A percentile compares a stretch with the other conserved stretches of the same genome.
Evolutionary conservation across 345 rosid genomes (phyloP).

Genomic region (Gossypium thurberi): DNA sequence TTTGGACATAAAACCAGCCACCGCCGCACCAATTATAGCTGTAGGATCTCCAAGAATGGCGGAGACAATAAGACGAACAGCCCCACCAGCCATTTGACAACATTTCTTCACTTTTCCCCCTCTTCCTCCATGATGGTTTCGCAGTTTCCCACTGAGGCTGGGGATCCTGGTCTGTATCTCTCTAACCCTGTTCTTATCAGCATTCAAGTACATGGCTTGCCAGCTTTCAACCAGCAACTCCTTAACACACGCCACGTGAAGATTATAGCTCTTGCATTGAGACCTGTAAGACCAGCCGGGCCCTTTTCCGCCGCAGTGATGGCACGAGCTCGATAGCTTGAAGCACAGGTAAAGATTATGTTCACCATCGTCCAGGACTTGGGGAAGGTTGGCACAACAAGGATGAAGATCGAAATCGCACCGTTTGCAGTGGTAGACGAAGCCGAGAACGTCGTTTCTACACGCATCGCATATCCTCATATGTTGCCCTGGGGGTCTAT

Average conservation of each 20-base stretch:
- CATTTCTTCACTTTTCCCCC: slow-evolving; percentile 26
- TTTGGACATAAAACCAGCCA: slow-evolving; percentile 33
- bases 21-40: slow-evolving; percentile 28
- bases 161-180: slow-evolving; percentile 37
- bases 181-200: slow-evolving; percentile 22
- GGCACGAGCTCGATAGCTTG: slow-evolving; percentile 26
- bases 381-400: slow-evolving; percentile 38
- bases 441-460: slow-evolving; percentile 28
- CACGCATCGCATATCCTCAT: slow-evolving; percentile 33
- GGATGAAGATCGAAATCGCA: slow-evolving; percentile 48
- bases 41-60: slow-evolving; percentile 48
- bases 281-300: slow-evolving; percentile 40
- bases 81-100: slow-evolving; percentile 31
- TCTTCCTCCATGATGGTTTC: background rate
- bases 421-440: slow-evolving; percentile 34
- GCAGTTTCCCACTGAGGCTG: slow-evolving; percentile 17
- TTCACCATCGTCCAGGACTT: slow-evolving; percentile 31
- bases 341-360: slow-evolving; percentile 26
- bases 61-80: slow-evolving; percentile 28
- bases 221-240: slow-evolving; percentile 40
- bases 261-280: slow-evolving; percentile 30
- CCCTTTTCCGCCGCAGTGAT: slow-evolving; percentile 32
- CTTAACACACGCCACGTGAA: slow-evolving; percentile 46
- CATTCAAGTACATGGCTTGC: slow-evolving; percentile 26
- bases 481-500: slow-evolving; percentile 17